A percentile compares a stretch with the other conserved stretches of the same genome.
These are phyloP conservation scores for Talaromyces pinophilus DNA, from an alignment of 2,329 filamentous ascomycete species.

Conservation along the genomic window DNA sequence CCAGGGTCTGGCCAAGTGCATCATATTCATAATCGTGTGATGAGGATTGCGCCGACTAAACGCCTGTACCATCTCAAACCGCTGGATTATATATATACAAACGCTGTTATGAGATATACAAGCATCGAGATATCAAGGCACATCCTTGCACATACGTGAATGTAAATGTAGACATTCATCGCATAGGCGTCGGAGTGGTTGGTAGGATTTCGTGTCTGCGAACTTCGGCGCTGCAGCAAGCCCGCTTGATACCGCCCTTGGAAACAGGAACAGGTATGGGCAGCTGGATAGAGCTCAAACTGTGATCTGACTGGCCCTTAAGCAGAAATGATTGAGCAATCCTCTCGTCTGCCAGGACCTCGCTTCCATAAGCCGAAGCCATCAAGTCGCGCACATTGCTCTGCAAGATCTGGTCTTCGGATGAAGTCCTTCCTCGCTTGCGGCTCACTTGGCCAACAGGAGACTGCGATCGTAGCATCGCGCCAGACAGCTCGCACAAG, in stretches of 20 bases:
- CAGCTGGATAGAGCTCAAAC: slow-evolving; percentile 28
- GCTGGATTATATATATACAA: slow-evolving; percentile 20
- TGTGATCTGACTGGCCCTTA: slow-evolving; percentile 25
- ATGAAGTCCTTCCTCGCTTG: slow-evolving; percentile 45
- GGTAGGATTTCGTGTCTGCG: slow-evolving; percentile 14
- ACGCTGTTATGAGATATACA: slow-evolving; percentile 19
- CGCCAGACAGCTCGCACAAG: slow-evolving; percentile 44
- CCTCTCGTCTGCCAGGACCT: slow-evolving; percentile 36
- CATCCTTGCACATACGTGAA: slow-evolving; percentile 6
- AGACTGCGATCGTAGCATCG: slow-evolving; percentile 29
- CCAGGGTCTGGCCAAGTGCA: slow-evolving; percentile 2
- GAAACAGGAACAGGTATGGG: slow-evolving; percentile 36
- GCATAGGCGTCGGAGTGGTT: slow-evolving; percentile 7
- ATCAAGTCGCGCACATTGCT: slow-evolving; percentile 43
- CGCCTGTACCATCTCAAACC: slow-evolving; percentile 14
- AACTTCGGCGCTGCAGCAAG: slow-evolving; percentile 43
- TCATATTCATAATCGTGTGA: slow-evolving; percentile 18
- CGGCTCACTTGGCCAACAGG: slow-evolving; percentile 28
- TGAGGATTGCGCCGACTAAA: slow-evolving; percentile 8
- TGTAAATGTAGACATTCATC: slow-evolving; percentile 3
- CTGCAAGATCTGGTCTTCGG: slow-evolving; percentile 42
- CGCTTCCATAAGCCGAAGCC: slow-evolving; percentile 28
- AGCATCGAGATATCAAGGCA: slow-evolving; percentile 6
- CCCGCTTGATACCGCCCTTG: slow-evolving; percentile 41
- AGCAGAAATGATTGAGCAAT: slow-evolving; percentile 38